These are phyloP conservation scores for Actinidia chinensis DNA, from an alignment of 179 eudicot species.

Conservation along the genomic window DNA sequence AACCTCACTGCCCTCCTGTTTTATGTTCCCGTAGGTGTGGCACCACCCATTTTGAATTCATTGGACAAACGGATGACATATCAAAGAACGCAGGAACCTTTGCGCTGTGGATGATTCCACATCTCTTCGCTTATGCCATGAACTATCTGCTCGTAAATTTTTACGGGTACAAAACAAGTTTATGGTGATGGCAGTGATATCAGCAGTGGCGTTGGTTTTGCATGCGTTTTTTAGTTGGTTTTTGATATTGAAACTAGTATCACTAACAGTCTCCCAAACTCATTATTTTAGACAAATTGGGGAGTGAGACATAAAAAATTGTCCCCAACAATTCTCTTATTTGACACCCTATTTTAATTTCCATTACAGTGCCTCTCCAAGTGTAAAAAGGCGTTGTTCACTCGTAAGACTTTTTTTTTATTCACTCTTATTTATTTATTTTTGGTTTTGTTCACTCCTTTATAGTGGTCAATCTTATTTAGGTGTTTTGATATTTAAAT, in stretches of 20 bases:
- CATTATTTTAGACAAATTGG: no score
- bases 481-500: no score
- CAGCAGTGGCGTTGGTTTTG: constrained; percentile 33
- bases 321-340: no score
- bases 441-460: no score
- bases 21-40: constrained; percentile 44
- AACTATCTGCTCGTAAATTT: constrained; percentile 55
- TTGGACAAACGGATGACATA: constrained; percentile 41
- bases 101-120: constrained; percentile 58
- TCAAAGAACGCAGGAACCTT: constrained; percentile 45
- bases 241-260: constrained; percentile 44
- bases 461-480: no score
- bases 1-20: constrained; percentile 33
- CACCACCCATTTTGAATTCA: constrained; percentile 42
- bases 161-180: constrained; percentile 66
- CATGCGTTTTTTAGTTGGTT: constrained; percentile 55
- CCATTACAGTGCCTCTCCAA: no score
- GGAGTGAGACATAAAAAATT: no score
- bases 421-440: no score
- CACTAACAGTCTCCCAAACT: no score
- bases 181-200: constrained; percentile 54
- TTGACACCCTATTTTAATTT: no score
- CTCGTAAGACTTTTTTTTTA: no score
- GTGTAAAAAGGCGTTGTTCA: no score
- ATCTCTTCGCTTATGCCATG: constrained; percentile 59